phyloP scores from a whole-genome alignment of 176 grass and related monocot species.

The Echinochloa phyllopogon region DNA sequence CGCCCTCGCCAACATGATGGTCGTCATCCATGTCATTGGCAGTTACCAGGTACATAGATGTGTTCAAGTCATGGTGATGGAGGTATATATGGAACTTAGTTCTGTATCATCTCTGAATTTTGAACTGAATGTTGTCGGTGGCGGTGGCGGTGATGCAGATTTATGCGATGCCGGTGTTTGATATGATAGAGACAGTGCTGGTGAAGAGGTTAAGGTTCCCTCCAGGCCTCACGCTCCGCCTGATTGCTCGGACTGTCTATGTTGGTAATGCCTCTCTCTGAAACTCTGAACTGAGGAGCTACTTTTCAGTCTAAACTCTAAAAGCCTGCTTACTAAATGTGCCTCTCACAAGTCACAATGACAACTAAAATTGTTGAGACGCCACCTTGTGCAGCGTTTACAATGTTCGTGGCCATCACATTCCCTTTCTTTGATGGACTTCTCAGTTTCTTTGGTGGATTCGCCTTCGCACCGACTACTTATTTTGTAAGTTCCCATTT shows the following conservation, averaged over 20 bases:
- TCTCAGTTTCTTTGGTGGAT: constrained; percentile 91
- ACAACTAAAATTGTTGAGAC: constrained; percentile 25
- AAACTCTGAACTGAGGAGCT: background rate
- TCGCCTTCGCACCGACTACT: constrained; percentile 84
- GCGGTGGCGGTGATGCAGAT: constrained; percentile 64
- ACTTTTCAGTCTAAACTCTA: background rate
- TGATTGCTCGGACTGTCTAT: constrained; percentile 64
- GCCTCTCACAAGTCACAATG: background rate
- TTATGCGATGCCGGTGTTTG: constrained; percentile 94
- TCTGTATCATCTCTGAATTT: constrained; percentile 30
- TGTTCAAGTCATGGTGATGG: background rate
- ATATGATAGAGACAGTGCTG: constrained; percentile 94
- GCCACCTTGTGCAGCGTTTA: constrained; percentile 62
- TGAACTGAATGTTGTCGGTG: background rate
- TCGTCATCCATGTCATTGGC: constrained; percentile 90
- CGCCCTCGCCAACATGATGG: constrained; percentile 85
- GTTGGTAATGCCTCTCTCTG: constrained; percentile 63
- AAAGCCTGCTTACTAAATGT: background rate
- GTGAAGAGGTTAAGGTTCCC: constrained; percentile 74
- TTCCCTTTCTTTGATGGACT: constrained; percentile 81
- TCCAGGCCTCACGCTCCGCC: constrained; percentile 67
- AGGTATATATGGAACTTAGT: constrained; percentile 66
- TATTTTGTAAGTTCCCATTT: constrained; percentile 66
- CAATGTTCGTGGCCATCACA: constrained; percentile 88
- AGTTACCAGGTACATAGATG: constrained; percentile 23